Conservation (phyloP, 2,329 filamentous ascomycete species). For the Penicillium vulpinum region DNA sequence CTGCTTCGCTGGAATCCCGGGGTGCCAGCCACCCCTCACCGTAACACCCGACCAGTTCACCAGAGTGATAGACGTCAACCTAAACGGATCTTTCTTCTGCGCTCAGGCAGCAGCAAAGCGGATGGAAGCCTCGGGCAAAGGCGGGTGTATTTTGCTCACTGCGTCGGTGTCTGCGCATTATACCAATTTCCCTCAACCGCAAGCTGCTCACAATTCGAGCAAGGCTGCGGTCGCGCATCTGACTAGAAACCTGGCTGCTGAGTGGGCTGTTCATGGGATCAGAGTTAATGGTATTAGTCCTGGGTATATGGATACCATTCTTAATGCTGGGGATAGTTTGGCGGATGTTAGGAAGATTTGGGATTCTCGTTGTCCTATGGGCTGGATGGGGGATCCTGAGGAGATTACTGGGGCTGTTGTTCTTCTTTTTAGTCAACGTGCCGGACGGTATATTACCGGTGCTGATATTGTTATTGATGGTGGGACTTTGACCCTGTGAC, state of each 20-base stretch:
- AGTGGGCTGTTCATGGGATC: conserved; percentile 72
- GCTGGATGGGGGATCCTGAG: conserved; percentile 63
- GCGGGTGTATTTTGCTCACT: conserved; percentile 58
- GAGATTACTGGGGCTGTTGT: conserved; percentile 65
- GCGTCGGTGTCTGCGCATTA: conserved; percentile 68
- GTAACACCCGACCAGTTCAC: conserved; percentile 62
- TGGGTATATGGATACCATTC: conserved; percentile 74
- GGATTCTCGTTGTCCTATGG: conserved; percentile 61
- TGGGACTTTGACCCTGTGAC: conserved; percentile 31
- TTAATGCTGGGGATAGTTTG: conserved; percentile 66
- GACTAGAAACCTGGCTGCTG: conserved; percentile 66
- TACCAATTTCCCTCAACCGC: conserved; percentile 72
- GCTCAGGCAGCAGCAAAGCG: conserved; percentile 63
- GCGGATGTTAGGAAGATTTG: conserved; percentile 56
- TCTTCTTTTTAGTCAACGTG: conserved; percentile 56
- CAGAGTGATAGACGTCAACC: conserved; percentile 68
- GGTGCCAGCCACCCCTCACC: conserved; percentile 61
- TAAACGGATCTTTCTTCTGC: conserved; percentile 68
- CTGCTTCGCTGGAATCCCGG: conserved; percentile 69
- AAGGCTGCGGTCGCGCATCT: conserved; percentile 68
- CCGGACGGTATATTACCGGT: conserved; percentile 68
- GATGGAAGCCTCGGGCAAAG: conserved; percentile 28
- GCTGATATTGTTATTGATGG: conserved; percentile 67
- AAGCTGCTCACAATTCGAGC: conserved; percentile 69
- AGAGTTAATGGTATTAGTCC: conserved; percentile 69